A percentile compares a stretch with the other conserved stretches of the same genome.
Evolutionary conservation across 1,139 yeast genomes (phyloP).

Genomic region (Yamadazyma membranifaciens): DNA sequence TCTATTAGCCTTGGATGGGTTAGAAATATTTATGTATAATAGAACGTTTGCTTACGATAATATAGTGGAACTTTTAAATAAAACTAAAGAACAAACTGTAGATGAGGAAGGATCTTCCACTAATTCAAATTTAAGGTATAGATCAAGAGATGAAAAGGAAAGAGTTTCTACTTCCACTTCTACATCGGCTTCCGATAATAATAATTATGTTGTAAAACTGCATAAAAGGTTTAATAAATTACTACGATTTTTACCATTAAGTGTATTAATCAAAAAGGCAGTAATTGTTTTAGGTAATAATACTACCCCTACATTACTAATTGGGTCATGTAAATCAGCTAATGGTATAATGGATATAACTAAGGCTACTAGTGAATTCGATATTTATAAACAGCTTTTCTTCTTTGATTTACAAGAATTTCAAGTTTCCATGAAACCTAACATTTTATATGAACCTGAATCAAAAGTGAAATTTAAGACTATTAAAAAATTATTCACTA

Average conservation of each 20-base stretch:
- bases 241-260: conserved; percentile 54
- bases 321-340: conserved; percentile 57
- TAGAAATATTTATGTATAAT: conserved; percentile 81
- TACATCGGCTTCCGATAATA: conserved; percentile 1
- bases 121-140: conserved; percentile 2
- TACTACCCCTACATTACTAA: conserved; percentile 69
- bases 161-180: conserved; percentile 3
- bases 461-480: conserved; percentile 7
- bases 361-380: conserved; percentile 48
- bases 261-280: conserved; percentile 59
- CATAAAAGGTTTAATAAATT: conserved; percentile 16
- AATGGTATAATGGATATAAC: conserved; percentile 61
- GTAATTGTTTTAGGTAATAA: conserved; percentile 78
- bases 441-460: conserved; percentile 48
- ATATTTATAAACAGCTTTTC: conserved; percentile 49
- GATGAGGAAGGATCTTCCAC: not conserved
- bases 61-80: conserved; percentile 46
- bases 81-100: conserved; percentile 9
- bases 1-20: conserved; percentile 62
- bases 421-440: conserved; percentile 63
- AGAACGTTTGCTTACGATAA: conserved; percentile 74
- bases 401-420: conserved; percentile 49
- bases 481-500: conserved; percentile 15
- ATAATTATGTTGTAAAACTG: conserved; percentile 6
- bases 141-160: conserved; percentile 8